These are phyloP conservation scores for Silene conica DNA, from an alignment of 148 eudicot genomes.

Conservation along the genomic window DNA sequence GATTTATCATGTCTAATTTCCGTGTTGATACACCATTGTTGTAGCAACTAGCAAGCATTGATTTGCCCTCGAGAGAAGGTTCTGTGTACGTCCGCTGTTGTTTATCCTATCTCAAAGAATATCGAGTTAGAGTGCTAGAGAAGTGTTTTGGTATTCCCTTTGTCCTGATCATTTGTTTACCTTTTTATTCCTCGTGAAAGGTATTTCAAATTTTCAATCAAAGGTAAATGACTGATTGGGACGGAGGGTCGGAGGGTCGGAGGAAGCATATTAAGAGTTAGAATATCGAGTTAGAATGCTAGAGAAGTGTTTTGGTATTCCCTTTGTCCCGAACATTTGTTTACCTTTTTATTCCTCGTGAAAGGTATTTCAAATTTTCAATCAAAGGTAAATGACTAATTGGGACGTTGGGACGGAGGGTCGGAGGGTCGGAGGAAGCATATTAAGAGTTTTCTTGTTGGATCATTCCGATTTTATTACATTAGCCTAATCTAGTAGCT, in stretches of 20 bases:
- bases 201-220: no score
- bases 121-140: not conserved
- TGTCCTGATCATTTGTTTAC: not conserved
- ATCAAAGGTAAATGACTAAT: no score
- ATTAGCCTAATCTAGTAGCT: not conserved
- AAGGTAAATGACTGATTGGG: no score
- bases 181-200: not conserved
- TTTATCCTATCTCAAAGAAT: not conserved
- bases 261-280: no score
- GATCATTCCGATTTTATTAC: not conserved
- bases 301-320: not conserved
- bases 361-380: no score
- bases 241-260: no score
- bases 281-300: not conserved
- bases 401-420: no score
- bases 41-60: slow-evolving; percentile 4
- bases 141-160: not conserved
- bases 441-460: slow-evolving; percentile 6
- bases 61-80: no score
- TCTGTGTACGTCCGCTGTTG: no score
- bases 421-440: no score
- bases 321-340: not conserved
- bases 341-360: not conserved
- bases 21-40: slow-evolving; percentile 6
- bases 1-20: not conserved